Evolutionary conservation across 176 grass and related monocot genomes (phyloP).

Genomic region (Oryza glaberrima): DNA sequence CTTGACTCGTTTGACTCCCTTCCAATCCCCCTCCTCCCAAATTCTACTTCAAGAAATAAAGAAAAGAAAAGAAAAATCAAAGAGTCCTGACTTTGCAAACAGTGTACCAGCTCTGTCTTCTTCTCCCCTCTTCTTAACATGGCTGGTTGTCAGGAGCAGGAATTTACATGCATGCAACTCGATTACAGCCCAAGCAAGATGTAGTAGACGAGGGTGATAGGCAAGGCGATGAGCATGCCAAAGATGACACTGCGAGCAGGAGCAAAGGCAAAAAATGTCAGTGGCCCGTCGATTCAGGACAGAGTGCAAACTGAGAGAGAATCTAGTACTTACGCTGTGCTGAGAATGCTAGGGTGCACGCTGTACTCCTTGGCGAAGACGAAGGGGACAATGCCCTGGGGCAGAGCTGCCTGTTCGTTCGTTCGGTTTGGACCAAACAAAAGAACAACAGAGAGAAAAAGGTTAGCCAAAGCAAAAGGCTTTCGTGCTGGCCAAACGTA

Average conservation of each 20-base stretch:
- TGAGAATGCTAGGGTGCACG: slow-evolving; percentile 94
- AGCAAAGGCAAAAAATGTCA: slow-evolving; percentile 17
- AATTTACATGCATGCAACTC: slow-evolving; percentile 22
- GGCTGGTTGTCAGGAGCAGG: not conserved
- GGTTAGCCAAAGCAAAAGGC: slow-evolving; percentile 1
- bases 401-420: slow-evolving; percentile 75
- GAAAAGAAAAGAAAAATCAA: not conserved
- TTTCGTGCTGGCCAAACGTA: slow-evolving; percentile 39
- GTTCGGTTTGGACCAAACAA: not conserved
- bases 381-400: slow-evolving; percentile 98
- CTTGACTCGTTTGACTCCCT: not conserved
- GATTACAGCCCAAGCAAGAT: slow-evolving; percentile 81
- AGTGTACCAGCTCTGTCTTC: not conserved
- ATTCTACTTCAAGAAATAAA: slow-evolving; percentile 17
- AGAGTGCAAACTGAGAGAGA: not conserved
- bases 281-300: not conserved
- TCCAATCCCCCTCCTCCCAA: slow-evolving; percentile 19
- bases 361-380: slow-evolving; percentile 99
- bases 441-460: slow-evolving; percentile 26
- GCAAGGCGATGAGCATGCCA: slow-evolving; percentile 89
- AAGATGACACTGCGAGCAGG: slow-evolving; percentile 81
- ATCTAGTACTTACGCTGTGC: slow-evolving; percentile 82
- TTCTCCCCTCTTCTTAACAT: not conserved
- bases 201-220: slow-evolving; percentile 94
- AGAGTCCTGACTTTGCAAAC: slow-evolving; percentile 33